Evolutionary conservation across 2,329 filamentous ascomycete genomes (phyloP).

Genomic region (Fusarium sp.): DNA sequence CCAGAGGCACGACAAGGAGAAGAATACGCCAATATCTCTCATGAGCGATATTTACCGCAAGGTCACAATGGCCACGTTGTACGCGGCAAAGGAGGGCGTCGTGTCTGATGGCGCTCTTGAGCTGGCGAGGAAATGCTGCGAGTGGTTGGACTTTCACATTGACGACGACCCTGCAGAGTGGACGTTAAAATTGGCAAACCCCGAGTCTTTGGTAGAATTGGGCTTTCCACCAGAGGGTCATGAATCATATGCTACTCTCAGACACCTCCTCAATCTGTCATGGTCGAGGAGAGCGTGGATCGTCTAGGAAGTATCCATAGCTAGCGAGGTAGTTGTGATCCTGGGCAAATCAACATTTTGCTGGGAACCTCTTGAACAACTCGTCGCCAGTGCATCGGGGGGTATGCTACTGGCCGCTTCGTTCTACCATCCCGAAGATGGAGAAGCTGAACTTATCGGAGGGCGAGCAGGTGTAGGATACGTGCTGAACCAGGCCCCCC

Average conservation of each 20-base stretch:
- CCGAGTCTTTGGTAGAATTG: background rate
- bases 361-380: background rate
- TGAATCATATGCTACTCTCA: background rate
- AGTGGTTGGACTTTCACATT: background rate
- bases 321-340: background rate
- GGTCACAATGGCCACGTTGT: background rate
- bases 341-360: background rate
- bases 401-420: accelerated
- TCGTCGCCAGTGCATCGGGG: background rate
- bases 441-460: background rate
- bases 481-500: background rate
- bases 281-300: background rate
- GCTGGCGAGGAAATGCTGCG: background rate
- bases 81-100: background rate
- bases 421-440: background rate
- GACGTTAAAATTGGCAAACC: background rate
- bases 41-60: background rate
- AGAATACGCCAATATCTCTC: background rate
- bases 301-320: background rate
- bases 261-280: background rate
- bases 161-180: background rate
- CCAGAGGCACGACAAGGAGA: background rate
- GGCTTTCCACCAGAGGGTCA: background rate
- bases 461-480: background rate
- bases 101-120: background rate